phyloP scores from a whole-genome alignment of 169 alveolate species.

The Cryptosporidium parvum region DNA sequence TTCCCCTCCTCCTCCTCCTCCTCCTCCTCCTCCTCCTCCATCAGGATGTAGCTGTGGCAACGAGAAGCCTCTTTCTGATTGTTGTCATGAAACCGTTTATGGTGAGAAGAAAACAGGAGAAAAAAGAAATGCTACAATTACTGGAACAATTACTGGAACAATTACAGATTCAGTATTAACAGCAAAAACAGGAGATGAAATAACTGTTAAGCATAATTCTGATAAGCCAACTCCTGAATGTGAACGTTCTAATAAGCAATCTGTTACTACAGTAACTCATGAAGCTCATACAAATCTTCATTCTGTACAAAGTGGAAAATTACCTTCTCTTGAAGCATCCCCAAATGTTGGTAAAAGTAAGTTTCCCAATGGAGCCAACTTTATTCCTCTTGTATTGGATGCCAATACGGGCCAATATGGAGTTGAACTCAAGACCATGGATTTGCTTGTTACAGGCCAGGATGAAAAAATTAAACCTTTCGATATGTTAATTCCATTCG shows the following conservation, averaged over 20 bases:
- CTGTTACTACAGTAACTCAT: conserved; percentile 11
- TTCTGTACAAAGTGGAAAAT: not conserved
- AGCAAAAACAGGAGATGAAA: conserved; percentile 57
- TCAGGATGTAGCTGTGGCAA: conserved; percentile 6
- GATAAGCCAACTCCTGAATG: conserved; percentile 49
- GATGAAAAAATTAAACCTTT: conserved; percentile 65
- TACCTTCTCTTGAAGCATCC: conserved; percentile 12
- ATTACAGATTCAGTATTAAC: conserved; percentile 34
- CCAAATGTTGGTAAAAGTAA: conserved; percentile 21
- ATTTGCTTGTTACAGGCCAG: conserved; percentile 34
- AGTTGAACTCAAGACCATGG: conserved; percentile 59
- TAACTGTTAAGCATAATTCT: conserved; percentile 28
- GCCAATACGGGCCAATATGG: conserved; percentile 74
- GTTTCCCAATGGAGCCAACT: conserved; percentile 66
- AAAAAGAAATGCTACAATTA: conserved; percentile 37
- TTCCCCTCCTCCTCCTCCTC: conserved; percentile 6
- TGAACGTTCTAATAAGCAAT: not conserved
- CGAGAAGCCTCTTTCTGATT: conserved; percentile 25
- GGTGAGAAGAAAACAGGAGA: conserved; percentile 7
- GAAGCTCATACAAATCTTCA: conserved; percentile 28
- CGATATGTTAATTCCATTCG: conserved; percentile 68
- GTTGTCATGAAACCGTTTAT: conserved; percentile 58
- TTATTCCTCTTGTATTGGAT: conserved; percentile 61
- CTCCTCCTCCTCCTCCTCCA: conserved; percentile 23
- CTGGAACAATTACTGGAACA: conserved; percentile 56